Evolutionary conservation across 805 yeast genomes (phyloP).

Genomic region (Yueomyces sp.): DNA sequence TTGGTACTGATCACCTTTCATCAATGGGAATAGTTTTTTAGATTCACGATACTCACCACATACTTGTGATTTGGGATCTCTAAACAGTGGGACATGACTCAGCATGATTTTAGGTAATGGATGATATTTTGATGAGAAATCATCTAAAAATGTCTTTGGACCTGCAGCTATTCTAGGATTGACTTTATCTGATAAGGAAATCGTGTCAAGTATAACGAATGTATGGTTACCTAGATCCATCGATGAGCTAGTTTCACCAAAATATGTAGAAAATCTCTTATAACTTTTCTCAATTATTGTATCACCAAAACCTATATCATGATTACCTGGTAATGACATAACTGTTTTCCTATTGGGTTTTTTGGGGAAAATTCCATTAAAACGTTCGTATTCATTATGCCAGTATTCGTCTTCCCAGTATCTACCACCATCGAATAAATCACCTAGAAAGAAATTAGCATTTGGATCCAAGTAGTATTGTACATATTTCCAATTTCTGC

Average conservation of each 20-base stretch:
- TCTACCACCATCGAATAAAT: conserved; percentile 89
- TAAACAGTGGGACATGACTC: conserved; percentile 77
- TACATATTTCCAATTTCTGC: conserved; percentile 53
- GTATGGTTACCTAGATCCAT: conserved; percentile 56
- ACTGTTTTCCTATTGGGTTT: conserved; percentile 31
- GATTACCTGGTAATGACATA: conserved; percentile 74
- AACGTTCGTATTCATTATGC: conserved; percentile 59
- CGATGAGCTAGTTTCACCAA: conserved; percentile 54
- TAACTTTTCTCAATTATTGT: conserved; percentile 44
- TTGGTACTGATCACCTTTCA: conserved; percentile 75
- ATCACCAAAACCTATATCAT: conserved; percentile 89
- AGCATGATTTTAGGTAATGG: conserved; percentile 51
- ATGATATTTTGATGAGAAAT: conserved; percentile 20
- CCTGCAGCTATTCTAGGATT: conserved; percentile 31
- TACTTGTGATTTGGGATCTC: conserved; percentile 44
- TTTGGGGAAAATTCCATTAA: conserved; percentile 50
- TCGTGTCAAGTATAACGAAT: conserved; percentile 65
- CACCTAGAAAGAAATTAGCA: conserved; percentile 72
- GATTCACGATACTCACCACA: conserved; percentile 80
- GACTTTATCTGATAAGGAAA: conserved; percentile 55
- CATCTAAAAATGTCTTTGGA: conserved; percentile 40
- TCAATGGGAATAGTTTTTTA: conserved; percentile 47
- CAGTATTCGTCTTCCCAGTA: conserved; percentile 65
- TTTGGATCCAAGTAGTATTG: conserved; percentile 57
- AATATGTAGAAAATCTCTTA: conserved; percentile 52